phyloP scores from a whole-genome alignment of 2,329 filamentous ascomycete species.

The Ophiosphaerella herpotricha region DNA sequence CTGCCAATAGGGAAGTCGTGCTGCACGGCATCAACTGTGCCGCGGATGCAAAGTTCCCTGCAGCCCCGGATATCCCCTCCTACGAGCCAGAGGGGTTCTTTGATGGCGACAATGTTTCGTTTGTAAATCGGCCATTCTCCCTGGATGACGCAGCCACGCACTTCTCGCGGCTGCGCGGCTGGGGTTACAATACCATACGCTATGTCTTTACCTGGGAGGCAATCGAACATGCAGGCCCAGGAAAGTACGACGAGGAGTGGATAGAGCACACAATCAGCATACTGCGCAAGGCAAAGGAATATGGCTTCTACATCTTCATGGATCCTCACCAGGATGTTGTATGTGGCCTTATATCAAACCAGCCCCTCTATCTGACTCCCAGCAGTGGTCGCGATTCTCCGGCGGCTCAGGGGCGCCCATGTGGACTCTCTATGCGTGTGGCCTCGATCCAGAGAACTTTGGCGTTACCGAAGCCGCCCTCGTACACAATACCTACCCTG shows the following conservation, averaged over 20 bases:
- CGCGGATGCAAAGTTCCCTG: constrained; percentile 87
- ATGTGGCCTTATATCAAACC: constrained; percentile 45
- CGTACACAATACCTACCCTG: constrained; percentile 90
- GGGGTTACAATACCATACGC: constrained; percentile 93
- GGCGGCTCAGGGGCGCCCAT: constrained; percentile 94
- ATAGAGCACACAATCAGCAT: constrained; percentile 88
- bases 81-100: constrained; percentile 82
- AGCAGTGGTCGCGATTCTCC: constrained; percentile 87
- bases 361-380: constrained; percentile 24
- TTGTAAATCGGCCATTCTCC: constrained; percentile 83
- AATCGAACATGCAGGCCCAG: constrained; percentile 90
- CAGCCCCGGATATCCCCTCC: constrained; percentile 78
- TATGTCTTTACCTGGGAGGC: constrained; percentile 99
- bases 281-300: constrained; percentile 80
- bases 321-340: constrained; percentile 98
- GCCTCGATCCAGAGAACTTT: constrained; percentile 85
- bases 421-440: constrained; percentile 96
- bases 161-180: constrained; percentile 82
- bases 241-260: constrained; percentile 91
- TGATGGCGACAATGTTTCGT: constrained; percentile 88
- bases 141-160: constrained; percentile 82
- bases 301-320: constrained; percentile 97
- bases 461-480: constrained; percentile 86
- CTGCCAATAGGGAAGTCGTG: constrained; percentile 79
- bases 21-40: constrained; percentile 94